Percentiles rank a stretch among this genome's conserved stretches.
Conservation (phyloP, 192 early-diverging fungal species). For the Backusella liffmaniae region DNA sequence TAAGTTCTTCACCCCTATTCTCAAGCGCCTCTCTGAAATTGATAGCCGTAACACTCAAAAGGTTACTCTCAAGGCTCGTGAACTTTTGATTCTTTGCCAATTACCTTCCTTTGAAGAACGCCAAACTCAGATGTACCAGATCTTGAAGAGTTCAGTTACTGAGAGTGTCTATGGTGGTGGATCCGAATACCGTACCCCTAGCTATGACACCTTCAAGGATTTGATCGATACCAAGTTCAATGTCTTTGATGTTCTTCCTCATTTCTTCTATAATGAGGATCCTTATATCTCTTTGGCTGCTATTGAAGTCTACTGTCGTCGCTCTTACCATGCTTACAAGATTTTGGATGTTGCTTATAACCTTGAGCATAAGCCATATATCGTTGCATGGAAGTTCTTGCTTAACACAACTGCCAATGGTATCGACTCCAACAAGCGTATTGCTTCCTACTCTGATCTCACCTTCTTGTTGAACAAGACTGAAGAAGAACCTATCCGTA, state of each 20-base stretch:
- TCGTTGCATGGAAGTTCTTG: constrained; percentile 78
- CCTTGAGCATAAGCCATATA: constrained; percentile 61
- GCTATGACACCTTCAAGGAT: constrained; percentile 76
- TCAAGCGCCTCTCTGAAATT: constrained; percentile 80
- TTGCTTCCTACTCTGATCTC: constrained; percentile 81
- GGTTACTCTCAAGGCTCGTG: constrained; percentile 93
- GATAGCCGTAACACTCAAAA: constrained; percentile 74
- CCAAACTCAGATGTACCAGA: constrained; percentile 77
- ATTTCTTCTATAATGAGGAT: constrained; percentile 90
- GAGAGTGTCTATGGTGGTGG: constrained; percentile 78
- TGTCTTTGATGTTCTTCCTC: constrained; percentile 92
- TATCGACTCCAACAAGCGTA: constrained; percentile 56
- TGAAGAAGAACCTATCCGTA: constrained; percentile 72
- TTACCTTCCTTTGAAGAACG: constrained; percentile 91
- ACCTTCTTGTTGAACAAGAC: constrained; percentile 73
- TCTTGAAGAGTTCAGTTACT: constrained; percentile 72
- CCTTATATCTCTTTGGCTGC: constrained; percentile 78
- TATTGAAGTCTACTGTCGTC: constrained; percentile 94
- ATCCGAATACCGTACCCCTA: constrained; percentile 66
- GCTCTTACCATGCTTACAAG: constrained; percentile 97
- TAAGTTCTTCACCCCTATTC: constrained; percentile 70
- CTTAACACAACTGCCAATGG: constrained; percentile 48
- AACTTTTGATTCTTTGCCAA: constrained; percentile 91
- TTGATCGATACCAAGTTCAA: constrained; percentile 92
- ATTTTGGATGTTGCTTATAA: constrained; percentile 81